These are phyloP conservation scores for Wickerhamomyces chambardii DNA, from an alignment of 805 yeast genomes.

Conservation along the genomic window DNA sequence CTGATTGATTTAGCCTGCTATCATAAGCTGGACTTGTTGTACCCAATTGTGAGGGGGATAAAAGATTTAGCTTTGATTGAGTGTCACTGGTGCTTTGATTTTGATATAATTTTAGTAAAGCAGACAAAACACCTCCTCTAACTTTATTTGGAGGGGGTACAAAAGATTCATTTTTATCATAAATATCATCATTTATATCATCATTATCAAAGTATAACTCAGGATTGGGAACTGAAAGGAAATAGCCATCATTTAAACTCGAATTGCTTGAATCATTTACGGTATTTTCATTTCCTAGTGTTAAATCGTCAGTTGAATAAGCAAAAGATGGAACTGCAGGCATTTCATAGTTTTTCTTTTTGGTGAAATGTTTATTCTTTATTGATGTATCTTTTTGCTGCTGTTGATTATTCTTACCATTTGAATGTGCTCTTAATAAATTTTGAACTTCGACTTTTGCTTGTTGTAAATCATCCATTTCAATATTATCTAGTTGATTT, in stretches of 20 bases:
- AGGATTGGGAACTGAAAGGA: constrained; percentile 30
- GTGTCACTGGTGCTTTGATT: constrained; percentile 22
- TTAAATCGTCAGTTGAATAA: too few relatives aligned
- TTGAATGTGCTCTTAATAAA: constrained; percentile 39
- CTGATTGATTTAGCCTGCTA: neutral
- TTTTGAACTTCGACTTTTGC: constrained; percentile 45
- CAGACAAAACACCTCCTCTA: constrained; percentile 80
- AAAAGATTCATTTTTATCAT: constrained; percentile 26
- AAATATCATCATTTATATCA: constrained; percentile 13
- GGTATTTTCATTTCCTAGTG: constrained; percentile 9
- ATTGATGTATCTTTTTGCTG: constrained; percentile 1
- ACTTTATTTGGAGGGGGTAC: constrained; percentile 58
- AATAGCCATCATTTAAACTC: constrained; percentile 7
- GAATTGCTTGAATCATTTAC: constrained; percentile 14
- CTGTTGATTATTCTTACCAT: too few relatives aligned
- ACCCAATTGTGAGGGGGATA: constrained; percentile 10
- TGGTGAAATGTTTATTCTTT: constrained; percentile 1
- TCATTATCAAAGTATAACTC: constrained; percentile 27
- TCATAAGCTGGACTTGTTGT: constrained; percentile 7
- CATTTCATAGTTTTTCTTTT: constrained; percentile 3
- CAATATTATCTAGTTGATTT: constrained; percentile 26
- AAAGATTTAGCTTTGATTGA: neutral
- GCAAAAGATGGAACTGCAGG: too few relatives aligned
- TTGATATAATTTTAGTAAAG: constrained; percentile 64
- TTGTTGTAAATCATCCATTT: constrained; percentile 32